A percentile compares a stretch with the other conserved stretches of the same genome.
These are phyloP conservation scores for Ascomycota sp. DNA, from an alignment of 2,329 filamentous ascomycete genomes.

Conservation along the genomic window DNA sequence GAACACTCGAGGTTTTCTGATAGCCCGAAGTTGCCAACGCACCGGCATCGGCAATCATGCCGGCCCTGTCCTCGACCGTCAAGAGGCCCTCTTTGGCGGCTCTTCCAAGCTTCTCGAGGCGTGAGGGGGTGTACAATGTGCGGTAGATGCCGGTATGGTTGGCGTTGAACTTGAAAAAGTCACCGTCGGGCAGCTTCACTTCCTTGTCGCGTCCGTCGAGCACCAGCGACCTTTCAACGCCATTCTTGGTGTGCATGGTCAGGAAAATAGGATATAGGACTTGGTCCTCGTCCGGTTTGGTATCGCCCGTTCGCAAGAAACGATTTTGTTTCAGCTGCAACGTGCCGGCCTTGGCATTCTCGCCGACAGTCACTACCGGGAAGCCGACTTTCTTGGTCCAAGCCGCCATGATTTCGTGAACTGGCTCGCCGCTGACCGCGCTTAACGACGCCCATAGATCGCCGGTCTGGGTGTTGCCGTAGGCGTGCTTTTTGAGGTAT, in stretches of 20 bases:
- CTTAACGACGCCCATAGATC: slow-evolving; percentile 80
- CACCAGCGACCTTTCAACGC: slow-evolving; percentile 40
- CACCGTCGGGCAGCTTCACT: slow-evolving; percentile 56
- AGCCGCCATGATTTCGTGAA: slow-evolving; percentile 77
- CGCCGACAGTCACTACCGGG: slow-evolving; percentile 70
- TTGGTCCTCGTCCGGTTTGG: slow-evolving; percentile 80
- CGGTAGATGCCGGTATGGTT: slow-evolving; percentile 87
- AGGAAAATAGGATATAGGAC: slow-evolving; percentile 81
- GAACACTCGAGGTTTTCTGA: slow-evolving; percentile 75
- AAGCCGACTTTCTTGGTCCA: slow-evolving; percentile 96
- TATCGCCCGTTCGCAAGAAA: slow-evolving; percentile 79
- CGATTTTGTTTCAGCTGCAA: slow-evolving; percentile 89
- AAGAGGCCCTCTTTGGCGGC: slow-evolving; percentile 55
- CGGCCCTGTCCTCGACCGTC: slow-evolving; percentile 75
- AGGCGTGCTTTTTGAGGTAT: slow-evolving; percentile 94
- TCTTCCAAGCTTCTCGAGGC: slow-evolving; percentile 69
- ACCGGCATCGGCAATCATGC: slow-evolving; percentile 86
- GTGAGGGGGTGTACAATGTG: slow-evolving; percentile 67
- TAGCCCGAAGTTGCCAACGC: slow-evolving; percentile 79
- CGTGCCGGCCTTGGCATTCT: slow-evolving; percentile 39
- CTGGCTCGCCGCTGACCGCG: slow-evolving; percentile 76
- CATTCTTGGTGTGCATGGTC: slow-evolving; percentile 65
- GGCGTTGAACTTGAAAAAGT: slow-evolving; percentile 94
- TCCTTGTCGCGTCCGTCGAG: slow-evolving; percentile 41
- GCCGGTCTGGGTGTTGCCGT: slow-evolving; percentile 77